Evolutionary conservation across 306 rosid genomes (phyloP).

Genomic region (Cyamopsis tetragonoloba): DNA sequence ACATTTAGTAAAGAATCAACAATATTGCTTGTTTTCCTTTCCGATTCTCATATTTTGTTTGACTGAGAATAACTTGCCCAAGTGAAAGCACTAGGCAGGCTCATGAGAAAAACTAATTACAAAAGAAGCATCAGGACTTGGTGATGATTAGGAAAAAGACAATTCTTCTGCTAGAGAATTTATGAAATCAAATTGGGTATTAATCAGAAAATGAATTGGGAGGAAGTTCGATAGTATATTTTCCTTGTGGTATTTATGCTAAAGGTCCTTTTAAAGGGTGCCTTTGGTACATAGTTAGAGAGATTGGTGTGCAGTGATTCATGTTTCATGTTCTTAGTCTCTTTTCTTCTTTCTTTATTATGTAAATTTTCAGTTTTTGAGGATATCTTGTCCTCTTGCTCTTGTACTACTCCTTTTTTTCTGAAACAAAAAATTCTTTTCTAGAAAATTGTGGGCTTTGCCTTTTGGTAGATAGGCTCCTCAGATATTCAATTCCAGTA

Average conservation of each 20-base stretch:
- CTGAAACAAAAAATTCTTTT: no score
- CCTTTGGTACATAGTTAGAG: no score
- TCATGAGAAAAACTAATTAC: background rate
- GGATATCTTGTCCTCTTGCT: no score
- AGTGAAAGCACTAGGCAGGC: background rate
- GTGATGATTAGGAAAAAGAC: background rate
- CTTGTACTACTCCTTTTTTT: no score
- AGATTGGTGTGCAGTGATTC: no score
- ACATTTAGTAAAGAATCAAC: constrained; percentile 8
- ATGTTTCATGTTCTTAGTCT: no score
- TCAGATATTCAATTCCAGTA: background rate
- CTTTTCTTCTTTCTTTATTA: no score
- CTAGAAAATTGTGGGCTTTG: background rate
- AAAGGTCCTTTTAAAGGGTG: no score
- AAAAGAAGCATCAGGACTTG: background rate
- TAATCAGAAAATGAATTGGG: background rate
- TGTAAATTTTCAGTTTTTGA: no score
- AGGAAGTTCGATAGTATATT: background rate
- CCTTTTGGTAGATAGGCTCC: background rate
- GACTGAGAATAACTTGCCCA: constrained; percentile 5
- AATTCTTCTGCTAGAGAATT: background rate
- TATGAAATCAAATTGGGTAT: background rate
- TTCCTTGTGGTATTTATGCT: no score
- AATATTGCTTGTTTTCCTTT: constrained; percentile 5
- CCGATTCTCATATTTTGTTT: background rate